Percentiles rank a stretch among this genome's conserved stretches.
Evolutionary conservation across 306 rosid genomes (phyloP).

Genomic region (Myrica gale): DNA sequence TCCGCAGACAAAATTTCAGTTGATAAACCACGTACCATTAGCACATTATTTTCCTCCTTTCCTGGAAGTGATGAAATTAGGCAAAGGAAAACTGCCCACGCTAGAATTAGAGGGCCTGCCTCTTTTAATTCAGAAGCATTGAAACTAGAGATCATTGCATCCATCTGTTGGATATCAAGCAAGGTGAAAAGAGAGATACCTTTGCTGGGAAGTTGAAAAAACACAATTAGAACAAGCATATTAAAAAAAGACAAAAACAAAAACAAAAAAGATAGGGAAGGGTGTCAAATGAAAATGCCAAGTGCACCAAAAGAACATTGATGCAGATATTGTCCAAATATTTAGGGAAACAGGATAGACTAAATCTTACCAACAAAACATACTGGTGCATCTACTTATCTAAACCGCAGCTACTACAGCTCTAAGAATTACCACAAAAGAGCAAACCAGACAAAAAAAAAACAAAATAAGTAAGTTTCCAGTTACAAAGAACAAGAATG

Average conservation of each 20-base stretch:
- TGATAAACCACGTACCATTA: constrained; percentile 52
- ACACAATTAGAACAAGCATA: constrained; percentile 19
- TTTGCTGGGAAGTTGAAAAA: constrained; percentile 51
- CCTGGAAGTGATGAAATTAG: constrained; percentile 75
- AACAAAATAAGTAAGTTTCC: not conserved
- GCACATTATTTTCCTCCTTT: constrained; percentile 59
- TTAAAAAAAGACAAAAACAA: not conserved
- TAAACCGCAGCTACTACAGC: not conserved
- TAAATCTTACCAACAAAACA: not conserved
- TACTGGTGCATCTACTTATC: not conserved
- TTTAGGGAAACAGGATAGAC: constrained; percentile 2
- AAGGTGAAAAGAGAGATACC: constrained; percentile 48
- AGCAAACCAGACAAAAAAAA: not conserved
- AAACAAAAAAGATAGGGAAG: not conserved
- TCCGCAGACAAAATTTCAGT: constrained; percentile 24
- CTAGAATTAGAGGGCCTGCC: constrained; percentile 75
- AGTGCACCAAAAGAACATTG: constrained; percentile 7
- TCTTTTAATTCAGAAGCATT: constrained; percentile 68
- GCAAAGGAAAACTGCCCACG: constrained; percentile 94
- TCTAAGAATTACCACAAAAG: not conserved
- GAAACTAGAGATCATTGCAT: constrained; percentile 65
- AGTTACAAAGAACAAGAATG: not conserved
- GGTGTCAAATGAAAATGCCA: constrained; percentile 1
- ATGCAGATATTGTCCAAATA: not conserved
- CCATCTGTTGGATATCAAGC: constrained; percentile 82